These are phyloP conservation scores for Prosopis cineraria DNA, from an alignment of 306 rosid species.

Conservation along the genomic window DNA sequence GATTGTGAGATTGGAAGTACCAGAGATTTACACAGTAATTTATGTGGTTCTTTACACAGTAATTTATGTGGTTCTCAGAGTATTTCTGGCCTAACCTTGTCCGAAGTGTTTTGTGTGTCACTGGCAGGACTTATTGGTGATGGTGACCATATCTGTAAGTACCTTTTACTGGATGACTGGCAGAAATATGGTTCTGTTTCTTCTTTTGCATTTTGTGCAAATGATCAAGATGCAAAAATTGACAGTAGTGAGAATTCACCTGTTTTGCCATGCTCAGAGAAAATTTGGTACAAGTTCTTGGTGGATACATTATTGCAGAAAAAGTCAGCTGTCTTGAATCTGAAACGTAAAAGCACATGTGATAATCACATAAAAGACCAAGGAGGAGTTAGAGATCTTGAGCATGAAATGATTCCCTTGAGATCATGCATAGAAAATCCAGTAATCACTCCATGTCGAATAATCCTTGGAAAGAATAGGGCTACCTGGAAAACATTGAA, in stretches of 20 bases:
- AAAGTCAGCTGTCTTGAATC: constrained; percentile 45
- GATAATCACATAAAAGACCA: constrained; percentile 33
- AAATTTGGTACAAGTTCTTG: constrained; percentile 74
- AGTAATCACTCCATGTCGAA: constrained; percentile 66
- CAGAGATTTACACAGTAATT: constrained; percentile 40
- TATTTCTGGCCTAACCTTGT: constrained; percentile 70
- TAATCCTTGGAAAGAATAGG: constrained; percentile 51
- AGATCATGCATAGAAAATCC: constrained; percentile 75
- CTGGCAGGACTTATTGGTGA: constrained; percentile 84
- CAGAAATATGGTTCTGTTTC: constrained; percentile 32
- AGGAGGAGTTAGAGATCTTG: constrained; percentile 39
- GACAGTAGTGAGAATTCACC: constrained; percentile 42
- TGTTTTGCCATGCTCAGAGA: constrained; percentile 48
- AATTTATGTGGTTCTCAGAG: constrained; percentile 51
- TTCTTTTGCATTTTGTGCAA: constrained; percentile 37
- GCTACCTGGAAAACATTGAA: constrained; percentile 67
- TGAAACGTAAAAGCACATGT: constrained; percentile 39
- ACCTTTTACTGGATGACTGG: constrained; percentile 62
- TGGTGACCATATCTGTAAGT: constrained; percentile 73
- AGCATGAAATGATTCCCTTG: constrained; percentile 45
- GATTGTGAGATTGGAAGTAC: constrained; percentile 51
- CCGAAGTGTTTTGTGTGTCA: constrained; percentile 82
- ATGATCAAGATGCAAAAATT: constrained; percentile 40
- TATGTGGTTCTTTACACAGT: constrained; percentile 42
- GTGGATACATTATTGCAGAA: constrained; percentile 62